Evolutionary conservation across 2,329 filamentous ascomycete genomes (phyloP), one percentile per base, ranked within the genome.

Genomic region (Aspergillus quadricinctus): DNA sequence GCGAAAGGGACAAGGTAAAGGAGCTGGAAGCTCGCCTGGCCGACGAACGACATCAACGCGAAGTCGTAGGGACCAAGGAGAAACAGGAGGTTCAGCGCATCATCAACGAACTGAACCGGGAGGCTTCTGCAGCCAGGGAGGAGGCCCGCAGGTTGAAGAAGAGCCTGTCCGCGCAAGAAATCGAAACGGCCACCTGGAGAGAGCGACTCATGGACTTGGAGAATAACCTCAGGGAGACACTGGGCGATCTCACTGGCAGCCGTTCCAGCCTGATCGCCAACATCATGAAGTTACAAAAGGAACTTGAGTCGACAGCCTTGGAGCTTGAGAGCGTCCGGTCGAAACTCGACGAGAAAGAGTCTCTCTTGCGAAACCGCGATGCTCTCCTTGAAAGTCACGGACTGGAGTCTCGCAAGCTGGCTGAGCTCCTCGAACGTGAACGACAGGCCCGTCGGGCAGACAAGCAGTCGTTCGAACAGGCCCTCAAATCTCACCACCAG

Each of bases 21-120:
- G 89, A 92, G 64, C 78, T 92, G 28, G 88, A 92, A 66, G 83
- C 86, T 60, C 85, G 88, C n/a, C 81, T 96, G 25, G 81, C 84
- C 23, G 86, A 88, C 56, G 94, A 97, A 76, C 82, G 92, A 55
- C 84, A 88, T 62, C 93, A 97, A 74, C 85, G 90, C 48, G 93
- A 97, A 71, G 84, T 92, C 50, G 83, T 97, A 54, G 90, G 91
- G 49, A 88, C 85, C 68, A 87, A 90, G 67, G 92, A 96, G 76
- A 96, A 97, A 78, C 89, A 96, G 69, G 93, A 97, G 69, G 89
- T 96, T 52, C 92, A 97, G 76, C 89, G 93, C 72, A 85, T 96
- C 61, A 86, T 97, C 69, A 93, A 95, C 68, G 91, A 97, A 62
- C 87, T 97, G 63, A 97, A 97, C 70, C 82, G 86, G 43, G 92